Evolutionary conservation across 345 rosid genomes (phyloP).

Genomic region (Lepidium aucheri): DNA sequence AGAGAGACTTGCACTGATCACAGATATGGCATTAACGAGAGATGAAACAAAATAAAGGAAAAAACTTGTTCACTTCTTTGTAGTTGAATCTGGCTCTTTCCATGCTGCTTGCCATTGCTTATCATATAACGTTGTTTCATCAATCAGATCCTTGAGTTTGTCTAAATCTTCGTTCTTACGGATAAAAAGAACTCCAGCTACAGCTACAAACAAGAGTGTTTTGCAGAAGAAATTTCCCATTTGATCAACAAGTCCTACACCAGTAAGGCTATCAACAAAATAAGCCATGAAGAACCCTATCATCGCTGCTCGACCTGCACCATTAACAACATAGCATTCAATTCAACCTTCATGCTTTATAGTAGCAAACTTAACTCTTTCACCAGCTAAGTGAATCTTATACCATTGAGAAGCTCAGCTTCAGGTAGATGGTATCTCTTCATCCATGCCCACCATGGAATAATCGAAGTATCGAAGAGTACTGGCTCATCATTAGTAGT

Average conservation of each 20-base stretch:
- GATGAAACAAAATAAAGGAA: neutral
- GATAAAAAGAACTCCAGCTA: slow-evolving; percentile 71
- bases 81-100: slow-evolving; percentile 52
- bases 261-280: slow-evolving; percentile 88
- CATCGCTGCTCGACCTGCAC: slow-evolving; percentile 93
- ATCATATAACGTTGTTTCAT: slow-evolving; percentile 93
- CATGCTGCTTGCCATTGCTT: slow-evolving; percentile 97
- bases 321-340: neutral
- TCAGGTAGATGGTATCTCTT: slow-evolving; percentile 94
- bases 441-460: slow-evolving; percentile 99
- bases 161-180: slow-evolving; percentile 89
- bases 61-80: slow-evolving; percentile 10
- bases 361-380: neutral
- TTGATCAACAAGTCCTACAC: slow-evolving; percentile 93
- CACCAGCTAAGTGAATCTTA: too few relatives aligned
- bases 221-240: slow-evolving; percentile 96
- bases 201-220: slow-evolving; percentile 78
- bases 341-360: neutral
- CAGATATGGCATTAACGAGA: neutral
- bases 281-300: slow-evolving; percentile 98
- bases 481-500: slow-evolving; percentile 77
- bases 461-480: slow-evolving; percentile 75
- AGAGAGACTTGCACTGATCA: slow-evolving; percentile 6
- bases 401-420: slow-evolving; percentile 93
- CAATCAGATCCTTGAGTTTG: slow-evolving; percentile 55